Base-by-base conservation (phyloP, 805 yeast genomes). In the Lipomyces chichibuensis region DNA sequence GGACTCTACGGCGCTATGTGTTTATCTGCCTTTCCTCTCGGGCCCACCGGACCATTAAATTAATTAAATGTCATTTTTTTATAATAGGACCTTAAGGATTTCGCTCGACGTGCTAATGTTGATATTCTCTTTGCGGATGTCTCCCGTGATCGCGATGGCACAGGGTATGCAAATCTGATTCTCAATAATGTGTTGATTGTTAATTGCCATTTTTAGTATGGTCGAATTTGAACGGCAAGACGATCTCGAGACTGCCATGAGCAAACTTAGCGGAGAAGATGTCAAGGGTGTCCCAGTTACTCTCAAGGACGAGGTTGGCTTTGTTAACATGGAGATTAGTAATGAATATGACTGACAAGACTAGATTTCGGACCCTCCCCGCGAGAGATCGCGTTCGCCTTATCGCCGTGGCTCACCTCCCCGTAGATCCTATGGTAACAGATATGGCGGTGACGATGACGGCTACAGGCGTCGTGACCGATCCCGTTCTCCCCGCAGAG, bases 221-320 rank as follows among this genome's bases (percentile, higher is more conserved):
- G 59, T 77, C 37, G 79, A 77, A 55, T 75, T 77, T 55, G 60
- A 65, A 49, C 57, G 89, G 59, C 88, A 86, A 74, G 96, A 89
- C 68, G 91, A 90, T 74, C 82, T 91, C 77, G 87, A 84, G 61
- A 84, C 83, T 66, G 92, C 96, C 59, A 80, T 91, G 73, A 85
- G 86, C 67, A 85, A 86, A 76, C 82, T 91, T 74, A 88, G 88
- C 77, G 90, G 88, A 72, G 82, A 86, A 69, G 94, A 88, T 69
- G 87, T 86, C 83, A 85, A 85, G 77, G 97, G 92, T 72, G 77
- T 85, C 62, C 80, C 82, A 60, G 81, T 92, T 63, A 78, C 84
- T 59, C 90, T 92, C 63, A 91, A 88, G 82, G 91, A 87, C 80
- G 97, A 92, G 75, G 84, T 82, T 74, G 78, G 32, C 27, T 57